Base-by-base conservation (phyloP, 352 stramenopile species). In the Pythium oligandrum region DNA sequence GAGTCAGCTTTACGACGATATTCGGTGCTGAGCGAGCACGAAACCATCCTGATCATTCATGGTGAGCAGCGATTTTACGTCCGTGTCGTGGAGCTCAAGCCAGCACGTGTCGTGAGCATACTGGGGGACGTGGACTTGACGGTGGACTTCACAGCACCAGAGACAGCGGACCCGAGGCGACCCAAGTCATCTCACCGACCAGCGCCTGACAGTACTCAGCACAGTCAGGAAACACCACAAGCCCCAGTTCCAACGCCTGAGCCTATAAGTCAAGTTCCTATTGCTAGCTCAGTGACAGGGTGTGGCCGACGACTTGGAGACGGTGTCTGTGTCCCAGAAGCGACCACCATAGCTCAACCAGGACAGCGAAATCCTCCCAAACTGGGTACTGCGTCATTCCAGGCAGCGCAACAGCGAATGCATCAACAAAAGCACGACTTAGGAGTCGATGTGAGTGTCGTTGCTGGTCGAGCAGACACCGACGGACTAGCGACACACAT, bases 41-140 rank as follows among this genome's bases (percentile, higher is more conserved):
- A 79, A 32, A 73, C 54, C 2, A 83, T 86, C 37, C 47, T 83
- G 9, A 75, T 88, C 53, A 65, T 80, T n/a, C 68, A 86, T 43
- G 75, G 71, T 1, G 61, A 48, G 40, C 43, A 68, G 4, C 60
- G 55, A 7, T 83, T 73, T 48, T 76, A 76, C 37, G 53, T 88
- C 9, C 69, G 67, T 12, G 64, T 86, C 3, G 53, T 72, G 8
- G 73, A 86, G 37, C 63, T 88, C 31, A 82, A 83, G 33, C 78
- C 78, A 6, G 54, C 44, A 6, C 1, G 53, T 0, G 75, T 73
- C 0, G 51, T 88, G 39, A 82, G 72, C 51, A 64, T 88, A 30
- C 75, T 78, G 6, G 75, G 78, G 12, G 75, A 88, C 38, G 75
- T 88, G n/a, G 78, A 88, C 34, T 45, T 88, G 31, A 71, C 83